Base-by-base conservation (phyloP, 768 basidiomycete genomes). In the Ramaria sp. region DNA sequence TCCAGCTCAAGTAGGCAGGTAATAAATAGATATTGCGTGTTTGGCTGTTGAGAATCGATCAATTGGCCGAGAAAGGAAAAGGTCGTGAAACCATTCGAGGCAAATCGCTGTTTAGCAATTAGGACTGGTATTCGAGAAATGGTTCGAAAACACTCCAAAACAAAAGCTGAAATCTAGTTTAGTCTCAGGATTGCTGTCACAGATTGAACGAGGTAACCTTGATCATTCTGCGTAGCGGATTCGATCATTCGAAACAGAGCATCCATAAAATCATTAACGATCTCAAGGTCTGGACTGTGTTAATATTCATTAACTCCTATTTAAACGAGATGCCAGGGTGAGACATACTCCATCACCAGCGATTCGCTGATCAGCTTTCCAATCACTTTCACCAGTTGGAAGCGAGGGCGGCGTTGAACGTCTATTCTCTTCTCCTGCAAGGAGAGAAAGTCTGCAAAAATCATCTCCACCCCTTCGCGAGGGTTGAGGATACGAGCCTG, bases 1-100 rank as follows among this genome's bases (percentile, higher is more conserved):
- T 82, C 75, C 12, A 88, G 58, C 38, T 73, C 78, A 38, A 74
- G 70, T 48, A 91, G 63, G 58, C 85, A 88, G 1, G 73, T 69
- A 10, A 91, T 62, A 60, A 89, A 88, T 5, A 83, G 61, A 65
- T 83, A 83, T 51, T 79, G 67, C 41, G 83, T 77, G 60, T 86
- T 83, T 1, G 75, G 69, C 50, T 81, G 71, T 6, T 67, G 62
- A 0, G 83, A 84, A 1, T 67, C 70, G 28, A 91, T 67, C n/a
- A 85, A 68, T 50, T 73, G 69, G 2, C 81, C 77, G 48, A 90
- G 56, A 12, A 32, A 39, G 9, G 48, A 45, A 9, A 59, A 36
- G 8, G 57, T 58, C 15, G 57, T 55, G 13, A n/a, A 16, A 15
- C 24, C 48, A 6, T 37, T 25, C 27, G 39, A 41, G 16, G 18